Conservation (phyloP, 176 grass and related monocot genomes). For the Carex cristatella region DNA sequence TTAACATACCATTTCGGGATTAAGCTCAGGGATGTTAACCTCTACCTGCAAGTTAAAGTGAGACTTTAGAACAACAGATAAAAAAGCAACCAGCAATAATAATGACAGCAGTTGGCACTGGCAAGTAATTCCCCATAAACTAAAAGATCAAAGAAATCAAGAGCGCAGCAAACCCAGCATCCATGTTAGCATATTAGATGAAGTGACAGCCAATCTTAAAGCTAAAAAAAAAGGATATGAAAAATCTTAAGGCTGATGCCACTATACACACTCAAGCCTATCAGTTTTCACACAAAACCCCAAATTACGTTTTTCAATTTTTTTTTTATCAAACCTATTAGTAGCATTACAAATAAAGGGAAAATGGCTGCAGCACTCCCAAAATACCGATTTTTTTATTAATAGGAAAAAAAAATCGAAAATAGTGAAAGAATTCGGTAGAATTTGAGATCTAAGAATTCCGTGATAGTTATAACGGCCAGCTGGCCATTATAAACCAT, state of each 20-base stretch:
- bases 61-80: neutral
- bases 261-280: neutral
- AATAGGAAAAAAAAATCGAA: no score
- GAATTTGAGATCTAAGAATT: no score
- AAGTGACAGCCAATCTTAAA: neutral
- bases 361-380: neutral
- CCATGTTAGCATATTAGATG: neutral
- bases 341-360: neutral
- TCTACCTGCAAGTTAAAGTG: slow-evolving; percentile 54
- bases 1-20: slow-evolving; percentile 89
- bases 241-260: neutral
- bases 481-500: no score
- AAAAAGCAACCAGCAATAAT: neutral
- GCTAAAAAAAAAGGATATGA: neutral
- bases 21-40: slow-evolving; percentile 97
- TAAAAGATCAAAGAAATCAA: neutral
- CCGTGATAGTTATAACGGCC: no score
- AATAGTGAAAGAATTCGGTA: no score
- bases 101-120: neutral
- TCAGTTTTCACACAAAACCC: neutral
- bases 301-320: neutral
- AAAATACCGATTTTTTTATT: neutral
- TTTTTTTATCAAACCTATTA: neutral
- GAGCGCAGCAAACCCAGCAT: neutral
- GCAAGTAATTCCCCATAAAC: neutral